These are phyloP conservation scores for Verticillium nonalfalfae DNA, from an alignment of 2,329 filamentous ascomycete species.

Conservation along the genomic window DNA sequence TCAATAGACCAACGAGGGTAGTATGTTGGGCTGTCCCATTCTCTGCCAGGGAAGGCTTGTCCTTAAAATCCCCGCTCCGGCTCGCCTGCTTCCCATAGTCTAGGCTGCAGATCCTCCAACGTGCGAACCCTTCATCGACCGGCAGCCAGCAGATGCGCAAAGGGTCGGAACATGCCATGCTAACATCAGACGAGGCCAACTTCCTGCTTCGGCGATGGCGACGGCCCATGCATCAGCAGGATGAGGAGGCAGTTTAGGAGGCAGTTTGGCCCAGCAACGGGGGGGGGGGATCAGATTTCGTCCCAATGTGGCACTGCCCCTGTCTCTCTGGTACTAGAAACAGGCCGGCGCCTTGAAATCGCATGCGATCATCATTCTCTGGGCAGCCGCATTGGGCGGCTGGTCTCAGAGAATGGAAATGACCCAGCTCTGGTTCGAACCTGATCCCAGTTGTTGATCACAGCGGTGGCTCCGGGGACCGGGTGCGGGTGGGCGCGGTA, in stretches of 20 bases:
- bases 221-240: not conserved
- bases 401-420: not conserved
- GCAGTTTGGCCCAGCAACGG: not conserved
- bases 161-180: not conserved
- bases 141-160: not conserved
- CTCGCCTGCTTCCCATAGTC: not conserved
- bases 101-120: not conserved
- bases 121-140: not conserved
- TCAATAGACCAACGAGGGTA: not conserved
- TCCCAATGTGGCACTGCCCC: not conserved
- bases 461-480: not conserved
- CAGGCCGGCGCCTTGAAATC: not conserved
- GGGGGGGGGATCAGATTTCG: not conserved
- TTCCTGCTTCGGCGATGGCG: not conserved
- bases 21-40: not conserved
- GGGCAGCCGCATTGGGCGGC: not conserved
- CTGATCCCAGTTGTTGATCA: conserved; percentile 3
- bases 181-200: not conserved
- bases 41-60: not conserved
- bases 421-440: not conserved
- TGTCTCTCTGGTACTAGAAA: not conserved
- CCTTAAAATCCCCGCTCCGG: not conserved
- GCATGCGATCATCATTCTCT: conserved; percentile 1
- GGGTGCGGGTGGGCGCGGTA: not conserved
- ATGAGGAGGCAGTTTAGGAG: not conserved